phyloP scores from a whole-genome alignment of 257 asterid species.

The Gentiana straminea region DNA sequence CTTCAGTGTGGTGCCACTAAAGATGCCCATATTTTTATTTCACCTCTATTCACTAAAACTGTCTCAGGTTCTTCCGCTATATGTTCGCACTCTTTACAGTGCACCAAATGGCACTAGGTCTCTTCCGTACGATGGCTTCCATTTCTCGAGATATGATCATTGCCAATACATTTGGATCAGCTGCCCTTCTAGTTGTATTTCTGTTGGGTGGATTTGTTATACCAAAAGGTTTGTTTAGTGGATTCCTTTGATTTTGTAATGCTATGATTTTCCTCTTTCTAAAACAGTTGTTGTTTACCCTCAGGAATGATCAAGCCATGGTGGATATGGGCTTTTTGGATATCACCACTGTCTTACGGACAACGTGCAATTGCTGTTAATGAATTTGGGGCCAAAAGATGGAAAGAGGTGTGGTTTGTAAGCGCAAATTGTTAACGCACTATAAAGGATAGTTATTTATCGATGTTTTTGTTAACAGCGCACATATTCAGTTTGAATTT shows the following conservation, averaged over 20 bases:
- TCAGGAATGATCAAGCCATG: slow-evolving; percentile 83
- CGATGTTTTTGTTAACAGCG: too few species aligned
- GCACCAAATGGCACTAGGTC: slow-evolving; percentile 93
- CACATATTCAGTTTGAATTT: background rate
- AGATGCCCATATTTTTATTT: background rate
- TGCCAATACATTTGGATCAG: slow-evolving; percentile 79
- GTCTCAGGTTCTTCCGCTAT: slow-evolving; percentile 64
- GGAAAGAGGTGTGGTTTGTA: slow-evolving; percentile 52
- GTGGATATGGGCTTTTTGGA: slow-evolving; percentile 95
- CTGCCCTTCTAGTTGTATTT: slow-evolving; percentile 58
- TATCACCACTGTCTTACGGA: slow-evolving; percentile 73
- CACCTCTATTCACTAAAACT: slow-evolving; percentile 9
- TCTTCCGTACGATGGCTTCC: slow-evolving; percentile 78
- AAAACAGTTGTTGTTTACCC: slow-evolving; percentile 8
- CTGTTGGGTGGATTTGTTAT: slow-evolving; percentile 78
- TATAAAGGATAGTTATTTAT: background rate
- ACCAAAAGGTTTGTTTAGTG: slow-evolving; percentile 47
- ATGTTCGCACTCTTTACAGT: slow-evolving; percentile 51
- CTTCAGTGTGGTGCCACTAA: too few species aligned
- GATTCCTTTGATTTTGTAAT: background rate
- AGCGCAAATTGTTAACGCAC: background rate
- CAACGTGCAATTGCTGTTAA: slow-evolving; percentile 79
- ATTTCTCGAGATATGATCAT: slow-evolving; percentile 71
- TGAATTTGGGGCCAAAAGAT: slow-evolving; percentile 70
- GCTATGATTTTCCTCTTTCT: background rate